These are phyloP conservation scores for Penicillium desertorum DNA, from an alignment of 495 filamentous ascomycete genomes.

Conservation along the genomic window DNA sequence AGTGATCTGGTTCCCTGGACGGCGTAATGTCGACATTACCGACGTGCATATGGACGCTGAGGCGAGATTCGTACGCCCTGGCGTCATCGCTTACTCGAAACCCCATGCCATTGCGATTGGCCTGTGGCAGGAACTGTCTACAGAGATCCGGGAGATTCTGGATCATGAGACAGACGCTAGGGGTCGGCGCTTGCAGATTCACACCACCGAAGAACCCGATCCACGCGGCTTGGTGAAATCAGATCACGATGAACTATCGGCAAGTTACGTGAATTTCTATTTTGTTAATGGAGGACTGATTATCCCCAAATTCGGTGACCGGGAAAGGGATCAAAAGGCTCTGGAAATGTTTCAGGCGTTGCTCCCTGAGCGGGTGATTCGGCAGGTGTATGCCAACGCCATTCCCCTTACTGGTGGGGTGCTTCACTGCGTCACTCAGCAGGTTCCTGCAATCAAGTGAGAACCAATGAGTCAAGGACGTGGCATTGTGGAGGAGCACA, in stretches of 20 bases:
- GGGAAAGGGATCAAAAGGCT: slow-evolving; percentile 19
- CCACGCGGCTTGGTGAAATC: slow-evolving; percentile 16
- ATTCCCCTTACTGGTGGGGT: slow-evolving; percentile 31
- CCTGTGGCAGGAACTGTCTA: slow-evolving; percentile 26
- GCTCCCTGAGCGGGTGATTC: slow-evolving; percentile 22
- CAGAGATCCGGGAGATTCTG: slow-evolving; percentile 24
- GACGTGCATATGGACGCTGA: slow-evolving; percentile 31
- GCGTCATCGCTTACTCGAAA: slow-evolving; percentile 24
- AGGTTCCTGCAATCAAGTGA: slow-evolving; percentile 13
- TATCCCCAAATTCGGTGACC: slow-evolving; percentile 29
- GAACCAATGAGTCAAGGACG: neutral
- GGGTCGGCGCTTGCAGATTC: slow-evolving; percentile 25
- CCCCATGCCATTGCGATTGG: slow-evolving; percentile 15
- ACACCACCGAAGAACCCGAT: slow-evolving; percentile 25
- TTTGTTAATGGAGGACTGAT: slow-evolving; percentile 31
- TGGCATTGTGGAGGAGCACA: neutral
- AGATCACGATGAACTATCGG: slow-evolving; percentile 23
- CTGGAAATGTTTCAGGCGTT: slow-evolving; percentile 22
- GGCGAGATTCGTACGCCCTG: slow-evolving; percentile 28
- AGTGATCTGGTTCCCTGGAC: slow-evolving; percentile 31
- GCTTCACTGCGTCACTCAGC: slow-evolving; percentile 33
- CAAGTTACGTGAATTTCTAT: slow-evolving; percentile 33
- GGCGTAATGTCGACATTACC: slow-evolving; percentile 26
- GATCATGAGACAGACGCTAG: slow-evolving; percentile 25
- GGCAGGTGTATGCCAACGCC: slow-evolving; percentile 27